phyloP scores from a whole-genome alignment of 768 basidiomycete species.

The Podaxis carcinomalis region DNA sequence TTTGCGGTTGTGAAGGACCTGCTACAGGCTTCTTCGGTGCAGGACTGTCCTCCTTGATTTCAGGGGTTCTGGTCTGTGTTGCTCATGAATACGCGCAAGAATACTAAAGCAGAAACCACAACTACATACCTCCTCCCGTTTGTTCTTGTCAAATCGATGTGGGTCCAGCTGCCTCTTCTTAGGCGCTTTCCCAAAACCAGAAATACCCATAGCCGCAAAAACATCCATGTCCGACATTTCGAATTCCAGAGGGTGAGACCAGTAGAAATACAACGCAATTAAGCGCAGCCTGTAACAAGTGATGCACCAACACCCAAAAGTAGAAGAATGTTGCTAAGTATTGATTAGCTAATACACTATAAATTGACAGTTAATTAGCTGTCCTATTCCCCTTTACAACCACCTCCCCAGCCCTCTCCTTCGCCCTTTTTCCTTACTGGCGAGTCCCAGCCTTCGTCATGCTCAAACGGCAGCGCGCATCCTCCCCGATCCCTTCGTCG shows the following conservation, averaged over 20 bases:
- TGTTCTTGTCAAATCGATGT: constrained; percentile 75
- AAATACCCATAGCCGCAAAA: constrained; percentile 78
- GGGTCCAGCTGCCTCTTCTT: constrained; percentile 69
- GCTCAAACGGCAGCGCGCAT: constrained; percentile 51
- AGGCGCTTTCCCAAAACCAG: constrained; percentile 75
- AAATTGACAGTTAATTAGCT: constrained; percentile 10
- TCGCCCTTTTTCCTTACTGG: neutral
- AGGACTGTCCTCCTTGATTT: constrained; percentile 5
- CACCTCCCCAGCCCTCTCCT: constrained; percentile 15
- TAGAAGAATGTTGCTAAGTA: constrained; percentile 2
- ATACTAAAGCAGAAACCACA: constrained; percentile 2
- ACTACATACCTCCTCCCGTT: constrained; percentile 41
- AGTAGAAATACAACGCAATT: neutral
- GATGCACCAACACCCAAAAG: neutral
- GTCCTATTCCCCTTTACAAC: constrained; percentile 18
- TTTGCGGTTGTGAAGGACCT: constrained; percentile 1
- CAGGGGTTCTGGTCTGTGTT: constrained; percentile 2
- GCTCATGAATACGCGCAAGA: constrained; percentile 7
- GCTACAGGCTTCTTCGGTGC: constrained; percentile 17
- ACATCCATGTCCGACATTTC: constrained; percentile 57
- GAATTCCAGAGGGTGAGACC: neutral
- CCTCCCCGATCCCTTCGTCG: constrained; percentile 33
- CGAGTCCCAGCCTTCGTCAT: constrained; percentile 22
- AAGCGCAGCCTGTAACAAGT: neutral
- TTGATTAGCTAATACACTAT: constrained; percentile 9